Conservation (phyloP, 352 stramenopile genomes). For the Globisporangium cederbergense region DNA sequence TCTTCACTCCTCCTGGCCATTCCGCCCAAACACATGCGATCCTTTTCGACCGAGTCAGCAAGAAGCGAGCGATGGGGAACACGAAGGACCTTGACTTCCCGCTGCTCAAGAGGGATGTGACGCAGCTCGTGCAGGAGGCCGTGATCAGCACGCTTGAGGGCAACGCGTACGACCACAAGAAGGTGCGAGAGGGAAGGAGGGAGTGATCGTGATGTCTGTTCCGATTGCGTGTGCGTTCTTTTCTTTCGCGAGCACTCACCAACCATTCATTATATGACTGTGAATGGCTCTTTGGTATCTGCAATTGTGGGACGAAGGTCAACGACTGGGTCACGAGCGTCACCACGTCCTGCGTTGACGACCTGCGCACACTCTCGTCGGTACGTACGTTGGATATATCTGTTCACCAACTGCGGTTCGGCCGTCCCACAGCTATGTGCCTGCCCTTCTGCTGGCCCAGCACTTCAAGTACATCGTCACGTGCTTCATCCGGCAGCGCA, state of each 20-base stretch:
- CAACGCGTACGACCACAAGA: conserved; percentile 74
- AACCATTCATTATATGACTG: too few species aligned
- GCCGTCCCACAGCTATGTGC: too few species aligned
- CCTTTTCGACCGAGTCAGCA: too few species aligned
- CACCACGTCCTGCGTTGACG: conserved; percentile 60
- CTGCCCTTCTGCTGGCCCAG: too few species aligned
- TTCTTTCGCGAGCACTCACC: too few species aligned
- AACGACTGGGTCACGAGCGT: conserved; percentile 73
- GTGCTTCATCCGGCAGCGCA: conserved; percentile 64
- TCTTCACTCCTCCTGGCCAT: background rate
- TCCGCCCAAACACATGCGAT: background rate
- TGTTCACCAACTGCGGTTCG: too few species aligned
- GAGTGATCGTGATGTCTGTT: too few species aligned
- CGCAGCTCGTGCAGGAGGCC: conserved; percentile 66
- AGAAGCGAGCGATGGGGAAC: conserved; percentile 19
- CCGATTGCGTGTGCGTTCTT: too few species aligned
- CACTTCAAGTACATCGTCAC: conserved; percentile 85
- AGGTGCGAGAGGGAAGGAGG: conserved; percentile 28
- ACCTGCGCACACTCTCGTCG: conserved; percentile 58
- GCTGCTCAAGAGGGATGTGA: conserved; percentile 69
- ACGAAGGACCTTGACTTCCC: conserved; percentile 69
- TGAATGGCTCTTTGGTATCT: background rate
- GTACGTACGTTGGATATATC: conserved; percentile 22
- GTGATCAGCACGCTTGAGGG: conserved; percentile 70
- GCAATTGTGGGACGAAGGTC: conserved; percentile 21